Percentiles rank a stretch among this genome's conserved stretches.
Evolutionary conservation across 352 stramenopile species (phyloP).

Genomic region (Pythium grandisporangium): DNA sequence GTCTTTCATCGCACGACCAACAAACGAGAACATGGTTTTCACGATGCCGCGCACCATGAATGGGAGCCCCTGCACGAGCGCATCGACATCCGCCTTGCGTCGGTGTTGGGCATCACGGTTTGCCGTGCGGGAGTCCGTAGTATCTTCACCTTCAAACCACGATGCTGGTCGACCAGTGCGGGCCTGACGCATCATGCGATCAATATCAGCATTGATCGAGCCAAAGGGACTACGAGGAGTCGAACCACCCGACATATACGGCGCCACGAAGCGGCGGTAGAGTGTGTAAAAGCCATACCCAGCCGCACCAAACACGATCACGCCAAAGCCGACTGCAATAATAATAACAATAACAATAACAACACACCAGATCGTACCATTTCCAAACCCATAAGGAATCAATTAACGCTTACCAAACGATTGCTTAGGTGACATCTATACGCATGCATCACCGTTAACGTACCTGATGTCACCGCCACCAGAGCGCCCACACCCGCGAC

Average conservation of each 20-base stretch:
- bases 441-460: slow-evolving; percentile 3
- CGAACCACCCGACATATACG: slow-evolving; percentile 25
- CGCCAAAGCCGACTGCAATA: slow-evolving; percentile 54
- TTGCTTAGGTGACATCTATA: too few relatives aligned
- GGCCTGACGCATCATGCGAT: slow-evolving; percentile 39
- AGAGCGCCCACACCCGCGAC: slow-evolving; percentile 44
- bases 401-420: too few relatives aligned
- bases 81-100: slow-evolving; percentile 30
- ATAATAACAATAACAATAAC: slow-evolving; percentile 1
- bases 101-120: neutral
- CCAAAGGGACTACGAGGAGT: slow-evolving; percentile 25
- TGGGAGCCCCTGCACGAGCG: slow-evolving; percentile 46
- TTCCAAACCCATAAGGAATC: too few relatives aligned
- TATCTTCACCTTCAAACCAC: too few relatives aligned
- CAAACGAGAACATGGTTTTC: slow-evolving; percentile 60
- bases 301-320: slow-evolving; percentile 52
- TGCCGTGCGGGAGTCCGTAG: neutral
- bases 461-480: slow-evolving; percentile 56
- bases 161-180: neutral
- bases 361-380: too few relatives aligned
- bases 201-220: slow-evolving; percentile 29
- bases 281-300: slow-evolving; percentile 67
- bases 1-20: slow-evolving; percentile 42
- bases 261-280: slow-evolving; percentile 50
- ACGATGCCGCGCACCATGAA: slow-evolving; percentile 49